Evolutionary conservation across 2,329 filamentous ascomycete species (phyloP), one percentile per base, ranked within the genome.

Genomic region (Cladosporium sp.): DNA sequence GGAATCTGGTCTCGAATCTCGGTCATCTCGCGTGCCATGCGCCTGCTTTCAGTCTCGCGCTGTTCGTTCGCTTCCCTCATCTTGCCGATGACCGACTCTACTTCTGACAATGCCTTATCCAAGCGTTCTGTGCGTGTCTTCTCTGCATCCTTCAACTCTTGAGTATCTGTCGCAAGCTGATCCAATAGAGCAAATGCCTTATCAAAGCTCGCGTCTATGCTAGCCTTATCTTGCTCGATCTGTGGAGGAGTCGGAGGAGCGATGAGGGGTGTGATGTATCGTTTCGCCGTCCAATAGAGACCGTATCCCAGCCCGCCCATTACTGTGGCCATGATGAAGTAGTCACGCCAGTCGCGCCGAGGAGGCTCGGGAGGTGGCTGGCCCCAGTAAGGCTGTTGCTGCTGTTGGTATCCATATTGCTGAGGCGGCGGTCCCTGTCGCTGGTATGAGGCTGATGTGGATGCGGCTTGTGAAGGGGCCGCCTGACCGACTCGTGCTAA

Each of bases 311-410:
- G 89, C 58, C 93, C 92, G 65, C 93, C 90, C 68, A 96, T 90
- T 14, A 98, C 91, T 0, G 95, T 99, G 8, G 95, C 95, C 92
- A 98, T 97, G 79, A 99, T 98, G 80, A 99, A 99, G 91, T 93
- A 98, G 77, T 99, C 95, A 68, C 96, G 87, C 95, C 95, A 99
- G 80, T 99, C 95, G 74, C 95, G 85, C 76, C 88, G 89, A 3
- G 93, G 93, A 2, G 88, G 80, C 64, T 85, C 82, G 1, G 84
- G 84, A 3, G 86, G 82, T 8, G 83, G 85, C 70, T 84, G 81
- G 68, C 76, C 77, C 82, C 82, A 85, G 72, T 82, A 86, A 71
- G 81, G 84, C 55, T 67, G 68, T 69, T 78, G 78, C 56, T 59
- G 77, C 73, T 81, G 77, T 66, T 79, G 75, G 29, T 69, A 67